phyloP scores from a whole-genome alignment of 495 filamentous ascomycete species.

The Eremomyces bilateralis region DNA sequence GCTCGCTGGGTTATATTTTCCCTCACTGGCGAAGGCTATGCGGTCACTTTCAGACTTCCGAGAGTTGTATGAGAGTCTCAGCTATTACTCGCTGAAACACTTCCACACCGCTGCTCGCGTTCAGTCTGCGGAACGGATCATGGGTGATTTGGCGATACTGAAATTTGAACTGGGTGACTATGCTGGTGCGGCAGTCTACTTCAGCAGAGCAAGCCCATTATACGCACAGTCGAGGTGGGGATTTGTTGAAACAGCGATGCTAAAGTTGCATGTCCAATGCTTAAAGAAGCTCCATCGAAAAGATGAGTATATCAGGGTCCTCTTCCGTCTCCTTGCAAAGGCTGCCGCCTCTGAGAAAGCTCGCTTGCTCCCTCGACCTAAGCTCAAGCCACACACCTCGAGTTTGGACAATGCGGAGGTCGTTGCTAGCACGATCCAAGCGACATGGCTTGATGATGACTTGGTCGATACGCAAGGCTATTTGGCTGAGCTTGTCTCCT shows the following conservation, averaged over 20 bases:
- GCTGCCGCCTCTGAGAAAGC: constrained; percentile 35
- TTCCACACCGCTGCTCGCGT: constrained; percentile 52
- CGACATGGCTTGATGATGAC: constrained; percentile 27
- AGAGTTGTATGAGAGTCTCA: constrained; percentile 17
- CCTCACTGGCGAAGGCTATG: neutral
- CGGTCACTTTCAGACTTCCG: neutral
- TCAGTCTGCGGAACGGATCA: constrained; percentile 51
- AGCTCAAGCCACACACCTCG: constrained; percentile 3
- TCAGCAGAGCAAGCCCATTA: constrained; percentile 59
- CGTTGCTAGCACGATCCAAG: too few species aligned
- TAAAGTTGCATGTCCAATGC: constrained; percentile 70
- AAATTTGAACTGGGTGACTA: constrained; percentile 59
- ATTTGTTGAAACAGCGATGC: constrained; percentile 55
- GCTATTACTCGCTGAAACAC: constrained; percentile 25
- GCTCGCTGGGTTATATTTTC: neutral
- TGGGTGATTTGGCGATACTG: constrained; percentile 70
- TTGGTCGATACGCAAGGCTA: constrained; percentile 33
- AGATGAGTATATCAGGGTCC: constrained; percentile 59
- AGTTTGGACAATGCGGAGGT: too few species aligned
- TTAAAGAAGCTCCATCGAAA: constrained; percentile 51
- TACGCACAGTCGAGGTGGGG: constrained; percentile 68
- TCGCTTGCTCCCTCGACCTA: constrained; percentile 1
- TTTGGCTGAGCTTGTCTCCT: constrained; percentile 39
- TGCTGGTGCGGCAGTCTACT: constrained; percentile 50
- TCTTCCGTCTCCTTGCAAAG: constrained; percentile 57